Evolutionary conservation across 805 yeast species (phyloP).

Genomic region (Schwanniomyces vanrijiae): DNA sequence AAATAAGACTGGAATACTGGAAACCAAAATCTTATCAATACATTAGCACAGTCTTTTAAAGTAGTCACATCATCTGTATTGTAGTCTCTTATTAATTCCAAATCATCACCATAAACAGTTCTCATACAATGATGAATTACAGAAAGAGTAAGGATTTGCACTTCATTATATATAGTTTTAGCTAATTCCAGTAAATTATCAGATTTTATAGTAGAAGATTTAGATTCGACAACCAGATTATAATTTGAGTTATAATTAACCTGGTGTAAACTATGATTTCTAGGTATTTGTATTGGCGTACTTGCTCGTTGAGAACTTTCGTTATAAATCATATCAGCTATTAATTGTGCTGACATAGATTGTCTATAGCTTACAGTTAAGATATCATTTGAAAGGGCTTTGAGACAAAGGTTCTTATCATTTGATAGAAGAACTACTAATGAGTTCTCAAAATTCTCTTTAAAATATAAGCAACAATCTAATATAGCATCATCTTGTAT

Average conservation of each 20-base stretch:
- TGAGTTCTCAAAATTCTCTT: slow-evolving; percentile 29
- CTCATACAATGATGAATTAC: slow-evolving; percentile 53
- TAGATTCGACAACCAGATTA: too few species aligned
- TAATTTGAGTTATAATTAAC: not conserved
- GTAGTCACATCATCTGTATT: slow-evolving; percentile 29
- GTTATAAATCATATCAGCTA: slow-evolving; percentile 38
- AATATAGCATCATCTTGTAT: slow-evolving; percentile 78
- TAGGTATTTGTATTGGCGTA: not conserved
- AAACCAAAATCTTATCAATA: slow-evolving; percentile 49
- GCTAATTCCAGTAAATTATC: not conserved
- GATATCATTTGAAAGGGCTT: slow-evolving; percentile 67
- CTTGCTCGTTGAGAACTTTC: slow-evolving; percentile 28
- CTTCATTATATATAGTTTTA: slow-evolving; percentile 25
- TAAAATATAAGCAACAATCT: slow-evolving; percentile 76
- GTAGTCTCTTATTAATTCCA: slow-evolving; percentile 50
- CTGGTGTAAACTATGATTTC: not conserved
- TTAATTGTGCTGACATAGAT: slow-evolving; percentile 44
- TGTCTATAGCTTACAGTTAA: slow-evolving; percentile 59
- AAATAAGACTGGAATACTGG: slow-evolving; percentile 60
- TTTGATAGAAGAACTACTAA: slow-evolving; percentile 69
- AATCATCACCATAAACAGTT: slow-evolving; percentile 58
- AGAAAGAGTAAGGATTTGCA: slow-evolving; percentile 38
- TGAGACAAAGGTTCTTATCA: slow-evolving; percentile 79
- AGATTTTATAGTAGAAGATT: not conserved
- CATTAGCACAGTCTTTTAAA: slow-evolving; percentile 43